A percentile compares a stretch with the other conserved stretches of the same genome.
These are phyloP conservation scores for Penicillium psychrosexuale DNA, from an alignment of 2,329 filamentous ascomycete species.

Conservation along the genomic window DNA sequence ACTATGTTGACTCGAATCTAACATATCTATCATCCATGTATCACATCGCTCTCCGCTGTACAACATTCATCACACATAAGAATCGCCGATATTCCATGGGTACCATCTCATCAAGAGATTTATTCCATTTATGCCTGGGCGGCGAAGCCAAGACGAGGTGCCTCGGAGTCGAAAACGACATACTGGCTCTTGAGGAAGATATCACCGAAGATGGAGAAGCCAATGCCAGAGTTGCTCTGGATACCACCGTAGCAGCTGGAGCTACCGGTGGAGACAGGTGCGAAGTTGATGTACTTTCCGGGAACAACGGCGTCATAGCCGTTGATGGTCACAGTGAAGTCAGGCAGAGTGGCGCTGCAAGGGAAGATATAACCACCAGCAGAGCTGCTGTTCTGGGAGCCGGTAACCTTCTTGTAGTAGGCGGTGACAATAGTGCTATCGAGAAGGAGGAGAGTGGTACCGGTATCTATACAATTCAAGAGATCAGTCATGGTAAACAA, in stretches of 20 bases:
- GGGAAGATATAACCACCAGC: slow-evolving; percentile 57
- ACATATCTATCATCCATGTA: slow-evolving; percentile 1
- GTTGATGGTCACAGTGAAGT: slow-evolving; percentile 53
- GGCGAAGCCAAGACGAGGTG: slow-evolving; percentile 51
- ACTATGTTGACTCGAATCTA: slow-evolving; percentile 3
- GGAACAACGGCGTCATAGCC: slow-evolving; percentile 51
- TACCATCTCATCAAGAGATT: background rate
- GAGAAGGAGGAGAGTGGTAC: slow-evolving; percentile 64
- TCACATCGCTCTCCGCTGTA: slow-evolving; percentile 2
- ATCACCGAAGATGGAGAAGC: slow-evolving; percentile 70
- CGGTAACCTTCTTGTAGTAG: slow-evolving; percentile 59
- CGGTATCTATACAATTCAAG: slow-evolving; percentile 53
- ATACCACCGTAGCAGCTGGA: slow-evolving; percentile 70
- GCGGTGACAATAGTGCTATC: slow-evolving; percentile 52
- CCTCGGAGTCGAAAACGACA: slow-evolving; percentile 64
- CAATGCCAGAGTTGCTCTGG: slow-evolving; percentile 59
- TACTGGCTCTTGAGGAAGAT: slow-evolving; percentile 76
- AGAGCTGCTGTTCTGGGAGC: slow-evolving; percentile 47
- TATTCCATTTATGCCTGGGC: slow-evolving; percentile 35
- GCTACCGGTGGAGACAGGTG: slow-evolving; percentile 39
- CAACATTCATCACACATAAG: slow-evolving; percentile 1
- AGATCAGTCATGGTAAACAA: background rate
- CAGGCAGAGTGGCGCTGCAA: slow-evolving; percentile 51
- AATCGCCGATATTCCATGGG: background rate
- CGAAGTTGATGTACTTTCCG: slow-evolving; percentile 56